Evolutionary conservation across 192 early-diverging fungal species (phyloP).

Genomic region (Thoreauomyces humboldtii): DNA sequence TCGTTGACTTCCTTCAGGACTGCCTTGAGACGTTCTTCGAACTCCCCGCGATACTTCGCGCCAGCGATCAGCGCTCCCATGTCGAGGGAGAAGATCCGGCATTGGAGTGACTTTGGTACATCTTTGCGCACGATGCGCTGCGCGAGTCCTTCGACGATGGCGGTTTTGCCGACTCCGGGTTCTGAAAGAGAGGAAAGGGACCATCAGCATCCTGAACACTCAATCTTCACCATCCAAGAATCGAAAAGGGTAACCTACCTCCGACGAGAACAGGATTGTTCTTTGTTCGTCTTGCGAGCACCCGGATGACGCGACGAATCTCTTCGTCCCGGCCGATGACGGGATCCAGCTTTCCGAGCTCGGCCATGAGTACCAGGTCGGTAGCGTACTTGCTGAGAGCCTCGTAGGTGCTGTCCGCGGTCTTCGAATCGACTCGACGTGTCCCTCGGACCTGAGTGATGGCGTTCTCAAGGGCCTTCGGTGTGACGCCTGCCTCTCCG

Average conservation of each 20-base stretch:
- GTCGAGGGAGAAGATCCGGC: conserved; percentile 85
- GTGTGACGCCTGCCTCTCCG: conserved; percentile 63
- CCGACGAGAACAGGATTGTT: conserved; percentile 90
- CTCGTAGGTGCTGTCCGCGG: conserved; percentile 85
- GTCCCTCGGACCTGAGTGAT: conserved; percentile 77
- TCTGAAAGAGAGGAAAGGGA: no score
- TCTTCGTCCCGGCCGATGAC: conserved; percentile 97
- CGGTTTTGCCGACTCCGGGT: conserved; percentile 74
- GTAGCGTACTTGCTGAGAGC: conserved; percentile 93
- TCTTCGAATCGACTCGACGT: conserved; percentile 78
- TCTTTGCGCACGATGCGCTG: conserved; percentile 91
- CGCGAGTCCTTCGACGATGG: conserved; percentile 90
- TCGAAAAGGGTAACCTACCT: no score
- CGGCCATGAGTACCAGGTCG: conserved; percentile 79
- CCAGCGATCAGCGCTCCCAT: conserved; percentile 93
- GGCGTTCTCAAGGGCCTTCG: conserved; percentile 70
- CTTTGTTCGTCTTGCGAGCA: conserved; percentile 84
- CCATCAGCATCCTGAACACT: no score
- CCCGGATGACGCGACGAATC: conserved; percentile 92
- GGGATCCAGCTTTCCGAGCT: conserved; percentile 91
- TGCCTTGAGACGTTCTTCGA: conserved; percentile 95
- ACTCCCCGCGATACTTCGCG: conserved; percentile 96
- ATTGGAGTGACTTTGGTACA: conserved; percentile 83
- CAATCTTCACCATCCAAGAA: no score
- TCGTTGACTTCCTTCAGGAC: conserved; percentile 95